Evolutionary conservation across 139 green algal species (phyloP).

Genomic region (Chara braunii): DNA sequence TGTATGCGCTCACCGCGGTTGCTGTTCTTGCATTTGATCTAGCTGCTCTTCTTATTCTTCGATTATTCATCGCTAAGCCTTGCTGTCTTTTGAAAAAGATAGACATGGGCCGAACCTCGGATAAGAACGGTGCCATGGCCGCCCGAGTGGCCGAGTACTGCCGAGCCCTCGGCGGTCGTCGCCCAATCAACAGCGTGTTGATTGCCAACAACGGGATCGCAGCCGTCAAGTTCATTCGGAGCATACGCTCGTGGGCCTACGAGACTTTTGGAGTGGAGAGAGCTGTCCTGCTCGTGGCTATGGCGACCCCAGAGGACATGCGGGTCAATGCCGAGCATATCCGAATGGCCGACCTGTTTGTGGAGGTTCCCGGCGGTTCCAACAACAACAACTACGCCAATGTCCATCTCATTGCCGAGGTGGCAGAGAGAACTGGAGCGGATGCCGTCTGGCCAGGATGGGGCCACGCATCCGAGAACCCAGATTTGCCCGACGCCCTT

Average conservation of each 20-base stretch:
- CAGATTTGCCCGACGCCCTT: conserved; percentile 77
- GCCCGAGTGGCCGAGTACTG: conserved; percentile 30
- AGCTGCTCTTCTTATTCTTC: not conserved
- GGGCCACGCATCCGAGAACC: conserved; percentile 93
- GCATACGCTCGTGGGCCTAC: conserved; percentile 46
- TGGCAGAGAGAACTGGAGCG: conserved; percentile 46
- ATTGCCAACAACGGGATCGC: conserved; percentile 92
- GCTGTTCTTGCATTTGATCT: not conserved
- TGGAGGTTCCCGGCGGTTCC: conserved; percentile 87
- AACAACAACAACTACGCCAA: conserved; percentile 99
- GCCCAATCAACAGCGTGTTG: conserved; percentile 62
- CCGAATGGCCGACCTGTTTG: conserved; percentile 91
- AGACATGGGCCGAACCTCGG: not conserved
- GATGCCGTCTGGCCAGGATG: conserved; percentile 95
- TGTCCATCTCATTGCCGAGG: conserved; percentile 74
- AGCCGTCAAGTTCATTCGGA: conserved; percentile 95
- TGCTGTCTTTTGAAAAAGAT: not conserved
- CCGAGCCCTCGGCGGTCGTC: conserved; percentile 6
- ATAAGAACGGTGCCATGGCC: not conserved
- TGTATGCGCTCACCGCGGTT: not conserved
- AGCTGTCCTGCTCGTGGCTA: conserved; percentile 76
- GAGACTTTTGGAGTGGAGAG: conserved; percentile 44
- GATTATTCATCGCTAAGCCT: not conserved
- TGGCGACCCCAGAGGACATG: conserved; percentile 95
- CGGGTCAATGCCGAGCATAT: conserved; percentile 83